Base-by-base conservation (phyloP, 73 alveolate species). In the Paramecium tetraurelia region DNA sequence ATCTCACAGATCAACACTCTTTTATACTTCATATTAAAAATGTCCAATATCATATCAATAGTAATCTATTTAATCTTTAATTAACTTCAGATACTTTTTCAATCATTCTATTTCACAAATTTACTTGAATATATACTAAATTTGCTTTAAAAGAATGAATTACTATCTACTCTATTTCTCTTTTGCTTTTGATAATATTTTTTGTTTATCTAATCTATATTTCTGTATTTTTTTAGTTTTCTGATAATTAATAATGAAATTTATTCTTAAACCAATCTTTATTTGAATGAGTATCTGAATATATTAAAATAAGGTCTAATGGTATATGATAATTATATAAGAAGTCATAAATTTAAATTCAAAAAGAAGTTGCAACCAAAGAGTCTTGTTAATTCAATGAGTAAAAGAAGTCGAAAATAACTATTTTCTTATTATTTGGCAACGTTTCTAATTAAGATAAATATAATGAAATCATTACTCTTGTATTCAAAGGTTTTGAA, bases 31-130 rank as follows among this genome's bases (percentile, higher is more conserved):
- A 43, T 80, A 9, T 80, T 59, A 22, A 20, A 20, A 80, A 43
- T 57, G 90, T 80, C 43, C 90, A 4, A 80, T 80, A 11, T 80
- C 90, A 80, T 80, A 80, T 12, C 76, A 58, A 80, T 18, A 43
- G 22, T 80, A 80, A 44, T 41, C 75, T 22, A 80, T 7, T 3
- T 43, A 80, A 46, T 80, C 75, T 35, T 80, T 80, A 9, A 80
- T 44, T 2, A 44, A 41, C 1, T 44, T 12, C 20, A 41, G 3
- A 12, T 22, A 1, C 2, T 16, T 21, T 21, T 80, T 0, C 21
- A 24, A 12, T 80, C 90, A 41, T 10, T 31, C 5, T 1, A 14
- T 48, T 80, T 36, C 5, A 72, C 33, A 35, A 80, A 40, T n/a
- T 27, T 80, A 0, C 21, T 44, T 21, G 76, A 53, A 9, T 12